These are phyloP conservation scores for Globisporangium orthogonon DNA, from an alignment of 352 stramenopile species.

Conservation along the genomic window DNA sequence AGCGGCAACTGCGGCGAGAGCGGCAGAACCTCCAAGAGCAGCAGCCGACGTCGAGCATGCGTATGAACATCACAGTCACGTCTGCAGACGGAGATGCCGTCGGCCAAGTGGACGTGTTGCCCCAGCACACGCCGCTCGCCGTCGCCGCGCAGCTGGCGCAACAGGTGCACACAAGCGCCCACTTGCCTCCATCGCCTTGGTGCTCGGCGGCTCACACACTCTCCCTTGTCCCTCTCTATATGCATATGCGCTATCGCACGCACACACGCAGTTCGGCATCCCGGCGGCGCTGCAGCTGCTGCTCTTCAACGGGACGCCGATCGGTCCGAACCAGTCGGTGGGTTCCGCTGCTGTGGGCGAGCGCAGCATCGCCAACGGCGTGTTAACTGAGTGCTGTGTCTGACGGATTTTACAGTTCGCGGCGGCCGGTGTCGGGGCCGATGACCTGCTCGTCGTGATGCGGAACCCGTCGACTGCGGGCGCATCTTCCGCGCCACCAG, in stretches of 20 bases:
- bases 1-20: too few species aligned
- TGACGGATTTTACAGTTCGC: constrained; percentile 38
- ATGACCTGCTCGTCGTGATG: constrained; percentile 72
- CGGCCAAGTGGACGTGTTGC: constrained; percentile 41
- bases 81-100: constrained; percentile 55
- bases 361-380: background rate
- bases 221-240: background rate
- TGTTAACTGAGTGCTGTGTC: background rate
- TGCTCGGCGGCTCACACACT: background rate
- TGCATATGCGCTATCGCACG: background rate
- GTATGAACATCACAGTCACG: constrained; percentile 62
- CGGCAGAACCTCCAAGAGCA: too few species aligned
- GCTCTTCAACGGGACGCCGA: constrained; percentile 49
- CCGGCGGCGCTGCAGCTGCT: constrained; percentile 44
- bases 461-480: constrained; percentile 21
- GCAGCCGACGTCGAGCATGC: constrained; percentile 23
- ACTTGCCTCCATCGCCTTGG: background rate
- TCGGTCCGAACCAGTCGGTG: constrained; percentile 54
- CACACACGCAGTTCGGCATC: constrained; percentile 52
- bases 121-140: constrained; percentile 36
- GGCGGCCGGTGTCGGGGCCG: constrained; percentile 53
- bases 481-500: background rate
- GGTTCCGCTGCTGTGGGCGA: background rate
- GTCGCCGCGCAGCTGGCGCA: constrained; percentile 44
- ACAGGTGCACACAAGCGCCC: constrained; percentile 22